Evolutionary conservation across 2,329 filamentous ascomycete genomes (phyloP).

Genomic region (Neofusicoccum sp.): DNA sequence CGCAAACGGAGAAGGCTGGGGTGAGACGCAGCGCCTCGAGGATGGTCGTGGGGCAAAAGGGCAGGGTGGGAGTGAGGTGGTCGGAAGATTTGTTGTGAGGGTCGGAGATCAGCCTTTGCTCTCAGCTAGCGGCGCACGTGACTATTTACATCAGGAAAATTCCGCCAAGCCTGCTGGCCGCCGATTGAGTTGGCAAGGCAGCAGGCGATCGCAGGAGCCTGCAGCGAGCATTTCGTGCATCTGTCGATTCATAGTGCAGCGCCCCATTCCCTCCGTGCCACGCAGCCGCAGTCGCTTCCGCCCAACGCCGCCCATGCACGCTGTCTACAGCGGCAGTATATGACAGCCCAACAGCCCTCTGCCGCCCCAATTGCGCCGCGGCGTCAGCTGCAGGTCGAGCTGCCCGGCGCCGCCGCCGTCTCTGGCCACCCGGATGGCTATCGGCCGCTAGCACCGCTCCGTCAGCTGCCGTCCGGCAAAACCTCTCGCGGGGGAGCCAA

Average conservation of each 20-base stretch:
- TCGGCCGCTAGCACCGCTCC: slow-evolving; percentile 2
- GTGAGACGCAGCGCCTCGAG: slow-evolving; percentile 6
- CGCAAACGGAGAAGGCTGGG: neutral
- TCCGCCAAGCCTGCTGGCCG: slow-evolving; percentile 14
- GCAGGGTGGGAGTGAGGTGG: slow-evolving; percentile 17
- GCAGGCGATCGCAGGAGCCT: slow-evolving; percentile 3
- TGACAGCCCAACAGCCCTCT: slow-evolving; percentile 88
- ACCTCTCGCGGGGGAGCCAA: slow-evolving; percentile 25
- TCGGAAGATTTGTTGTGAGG: slow-evolving; percentile 20
- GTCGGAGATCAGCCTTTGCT: slow-evolving; percentile 15
- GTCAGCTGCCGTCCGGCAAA: slow-evolving; percentile 1
- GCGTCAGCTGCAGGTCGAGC: slow-evolving; percentile 70
- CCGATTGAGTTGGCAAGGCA: slow-evolving; percentile 16
- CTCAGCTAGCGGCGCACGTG: slow-evolving; percentile 18
- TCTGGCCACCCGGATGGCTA: slow-evolving; percentile 11
- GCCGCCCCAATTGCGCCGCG: slow-evolving; percentile 83
- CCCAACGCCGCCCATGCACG: slow-evolving; percentile 9
- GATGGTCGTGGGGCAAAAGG: slow-evolving; percentile 17
- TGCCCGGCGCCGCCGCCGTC: slow-evolving; percentile 39
- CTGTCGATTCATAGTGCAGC: slow-evolving; percentile 17
- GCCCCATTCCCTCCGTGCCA: slow-evolving; percentile 28
- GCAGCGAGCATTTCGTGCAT: neutral
- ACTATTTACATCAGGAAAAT: slow-evolving; percentile 16
- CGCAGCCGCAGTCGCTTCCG: slow-evolving; percentile 27
- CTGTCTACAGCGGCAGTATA: slow-evolving; percentile 69